Conservation (phyloP, 2,329 filamentous ascomycete genomes). For the Acrodontium crateriforme region DNA sequence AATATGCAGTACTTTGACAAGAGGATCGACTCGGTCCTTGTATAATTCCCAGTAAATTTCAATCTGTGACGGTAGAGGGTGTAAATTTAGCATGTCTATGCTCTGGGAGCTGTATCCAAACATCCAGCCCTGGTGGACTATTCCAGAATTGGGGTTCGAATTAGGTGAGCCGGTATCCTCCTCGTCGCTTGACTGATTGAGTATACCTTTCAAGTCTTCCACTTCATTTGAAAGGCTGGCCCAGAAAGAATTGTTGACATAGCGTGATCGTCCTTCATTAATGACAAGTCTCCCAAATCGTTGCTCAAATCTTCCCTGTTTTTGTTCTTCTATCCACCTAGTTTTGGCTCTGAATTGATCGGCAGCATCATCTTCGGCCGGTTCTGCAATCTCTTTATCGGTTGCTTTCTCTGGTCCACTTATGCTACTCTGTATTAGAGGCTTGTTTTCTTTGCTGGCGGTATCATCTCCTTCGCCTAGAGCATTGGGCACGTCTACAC, state of each 20-base stretch:
- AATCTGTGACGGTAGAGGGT: constrained; percentile 53
- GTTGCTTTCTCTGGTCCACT: too few relatives aligned
- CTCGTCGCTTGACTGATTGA: constrained; percentile 47
- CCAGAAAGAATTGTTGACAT: constrained; percentile 65
- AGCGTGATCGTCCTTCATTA: constrained; percentile 55
- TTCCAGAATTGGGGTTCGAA: constrained; percentile 15
- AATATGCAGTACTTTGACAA: constrained; percentile 58
- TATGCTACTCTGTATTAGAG: background rate
- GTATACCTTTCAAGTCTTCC: constrained; percentile 47
- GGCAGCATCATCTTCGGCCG: constrained; percentile 2
- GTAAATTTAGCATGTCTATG: constrained; percentile 50
- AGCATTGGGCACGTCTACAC: constrained; percentile 27
- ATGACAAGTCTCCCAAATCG: constrained; percentile 57
- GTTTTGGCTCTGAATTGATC: constrained; percentile 7
- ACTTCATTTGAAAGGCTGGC: constrained; percentile 62
- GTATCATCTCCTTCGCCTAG: constrained; percentile 1
- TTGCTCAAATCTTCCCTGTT: constrained; percentile 19
- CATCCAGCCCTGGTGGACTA: constrained; percentile 57
- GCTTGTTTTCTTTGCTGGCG: background rate
- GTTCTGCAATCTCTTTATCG: background rate
- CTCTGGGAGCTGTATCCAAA: constrained; percentile 60
- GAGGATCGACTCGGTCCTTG: constrained; percentile 59
- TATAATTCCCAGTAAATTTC: constrained; percentile 56
- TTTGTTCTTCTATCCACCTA: constrained; percentile 14
- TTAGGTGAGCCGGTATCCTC: constrained; percentile 39